phyloP scores from a whole-genome alignment of 345 rosid genomes.

The Ceriops decandra region DNA sequence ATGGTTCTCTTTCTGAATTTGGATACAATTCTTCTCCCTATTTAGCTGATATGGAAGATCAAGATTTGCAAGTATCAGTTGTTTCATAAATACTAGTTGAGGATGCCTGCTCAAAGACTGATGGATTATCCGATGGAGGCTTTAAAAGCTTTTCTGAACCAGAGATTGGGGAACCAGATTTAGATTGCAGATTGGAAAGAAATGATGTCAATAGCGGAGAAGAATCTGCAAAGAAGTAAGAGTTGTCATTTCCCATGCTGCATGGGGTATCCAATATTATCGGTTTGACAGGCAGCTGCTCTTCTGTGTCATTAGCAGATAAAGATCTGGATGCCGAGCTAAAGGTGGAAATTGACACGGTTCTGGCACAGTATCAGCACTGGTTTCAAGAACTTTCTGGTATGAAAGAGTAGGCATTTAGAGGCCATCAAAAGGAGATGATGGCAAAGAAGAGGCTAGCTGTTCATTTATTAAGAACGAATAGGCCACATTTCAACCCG shows the following conservation, averaged over 20 bases:
- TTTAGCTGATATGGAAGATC: conserved; percentile 34
- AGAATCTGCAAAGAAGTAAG: conserved; percentile 24
- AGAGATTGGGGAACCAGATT: conserved; percentile 30
- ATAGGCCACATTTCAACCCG: neutral
- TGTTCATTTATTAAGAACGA: conserved; percentile 15
- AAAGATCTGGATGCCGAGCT: conserved; percentile 14
- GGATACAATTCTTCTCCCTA: conserved; percentile 25
- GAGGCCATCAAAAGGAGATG: conserved; percentile 23
- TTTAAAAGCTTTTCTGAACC: conserved; percentile 23
- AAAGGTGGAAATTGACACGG: conserved; percentile 16
- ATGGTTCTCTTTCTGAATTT: conserved; percentile 12
- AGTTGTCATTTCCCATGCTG: conserved; percentile 26
- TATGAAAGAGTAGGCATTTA: conserved; percentile 20
- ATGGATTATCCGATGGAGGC: conserved; percentile 28
- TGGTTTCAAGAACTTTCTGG: conserved; percentile 24
- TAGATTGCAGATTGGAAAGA: conserved; percentile 23
- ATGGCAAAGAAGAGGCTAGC: conserved; percentile 17
- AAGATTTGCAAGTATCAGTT: conserved; percentile 37
- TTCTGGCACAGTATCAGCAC: conserved; percentile 18
- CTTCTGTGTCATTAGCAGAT: neutral
- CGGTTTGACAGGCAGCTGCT: conserved; percentile 12
- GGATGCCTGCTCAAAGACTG: conserved; percentile 25
- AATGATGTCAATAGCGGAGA: conserved; percentile 24
- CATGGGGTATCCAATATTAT: conserved; percentile 18
- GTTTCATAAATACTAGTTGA: conserved; percentile 36